These are phyloP conservation scores for Immersiporthe knoxdaviesiana DNA, from an alignment of 2,329 filamentous ascomycete species.

Conservation along the genomic window DNA sequence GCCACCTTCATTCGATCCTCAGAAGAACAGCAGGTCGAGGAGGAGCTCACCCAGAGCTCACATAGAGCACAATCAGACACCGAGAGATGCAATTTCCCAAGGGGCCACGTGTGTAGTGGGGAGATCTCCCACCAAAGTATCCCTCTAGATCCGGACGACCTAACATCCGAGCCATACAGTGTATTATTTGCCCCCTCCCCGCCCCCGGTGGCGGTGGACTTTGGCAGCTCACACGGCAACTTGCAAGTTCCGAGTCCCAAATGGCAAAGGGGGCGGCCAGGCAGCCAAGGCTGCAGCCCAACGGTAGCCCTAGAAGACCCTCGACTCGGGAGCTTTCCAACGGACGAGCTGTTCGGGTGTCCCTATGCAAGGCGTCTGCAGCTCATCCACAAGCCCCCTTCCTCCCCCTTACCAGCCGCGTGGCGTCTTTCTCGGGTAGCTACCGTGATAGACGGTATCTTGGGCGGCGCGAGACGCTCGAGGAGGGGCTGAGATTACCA, in stretches of 20 bases:
- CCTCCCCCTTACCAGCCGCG: slow-evolving; percentile 15
- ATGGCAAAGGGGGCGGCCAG: not conserved
- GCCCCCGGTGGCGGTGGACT: not conserved
- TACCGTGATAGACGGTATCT: slow-evolving; percentile 10
- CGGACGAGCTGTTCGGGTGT: not conserved
- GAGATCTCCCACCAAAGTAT: not conserved
- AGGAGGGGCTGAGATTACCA: not conserved
- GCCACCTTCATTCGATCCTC: not conserved
- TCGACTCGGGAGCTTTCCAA: not conserved
- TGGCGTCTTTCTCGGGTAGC: slow-evolving; percentile 5
- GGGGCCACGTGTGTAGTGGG: not conserved
- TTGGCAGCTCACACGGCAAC: slow-evolving; percentile 13
- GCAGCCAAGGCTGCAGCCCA: not conserved
- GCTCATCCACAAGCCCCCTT: too few species aligned
- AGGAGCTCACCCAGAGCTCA: too few species aligned
- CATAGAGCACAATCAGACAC: not conserved
- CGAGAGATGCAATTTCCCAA: not conserved
- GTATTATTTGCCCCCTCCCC: not conserved
- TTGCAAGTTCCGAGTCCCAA: slow-evolving; percentile 3
- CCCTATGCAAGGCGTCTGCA: not conserved
- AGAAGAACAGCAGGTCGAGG: not conserved
- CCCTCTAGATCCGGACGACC: not conserved
- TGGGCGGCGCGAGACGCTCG: not conserved
- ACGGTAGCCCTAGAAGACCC: not conserved
- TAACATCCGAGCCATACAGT: not conserved